Evolutionary conservation across 345 rosid genomes (phyloP).

Genomic region (Ceriops decandra): DNA sequence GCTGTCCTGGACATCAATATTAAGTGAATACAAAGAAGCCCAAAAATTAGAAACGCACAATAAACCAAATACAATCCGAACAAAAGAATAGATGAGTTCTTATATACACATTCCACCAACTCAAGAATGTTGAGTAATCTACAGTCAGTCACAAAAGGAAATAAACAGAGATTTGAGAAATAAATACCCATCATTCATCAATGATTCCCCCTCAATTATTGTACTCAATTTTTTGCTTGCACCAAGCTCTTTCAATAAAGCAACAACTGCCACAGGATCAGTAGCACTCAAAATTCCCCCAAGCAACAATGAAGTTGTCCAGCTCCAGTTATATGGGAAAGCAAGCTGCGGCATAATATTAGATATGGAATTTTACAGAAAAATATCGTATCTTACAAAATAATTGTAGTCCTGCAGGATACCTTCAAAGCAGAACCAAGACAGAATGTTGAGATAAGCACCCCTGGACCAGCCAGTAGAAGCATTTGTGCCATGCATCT

Average conservation of each 20-base stretch:
- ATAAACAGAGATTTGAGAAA: background rate
- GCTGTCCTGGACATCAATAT: constrained; percentile 62
- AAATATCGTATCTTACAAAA: background rate
- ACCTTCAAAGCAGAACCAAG: constrained; percentile 83
- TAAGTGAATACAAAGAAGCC: constrained; percentile 13
- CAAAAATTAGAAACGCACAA: constrained; percentile 11
- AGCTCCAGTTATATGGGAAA: constrained; percentile 88
- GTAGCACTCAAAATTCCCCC: constrained; percentile 98
- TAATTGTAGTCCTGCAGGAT: constrained; percentile 7
- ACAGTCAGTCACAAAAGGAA: background rate
- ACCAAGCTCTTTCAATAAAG: constrained; percentile 90
- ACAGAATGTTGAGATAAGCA: constrained; percentile 72
- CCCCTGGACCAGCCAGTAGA: constrained; percentile 97
- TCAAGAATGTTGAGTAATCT: constrained; percentile 7
- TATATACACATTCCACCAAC: background rate
- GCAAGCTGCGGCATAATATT: constrained; percentile 47
- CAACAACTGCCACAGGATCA: constrained; percentile 98
- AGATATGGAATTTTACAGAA: constrained; percentile 5
- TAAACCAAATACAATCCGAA: constrained; percentile 1
- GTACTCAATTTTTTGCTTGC: constrained; percentile 95
- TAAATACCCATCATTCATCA: constrained; percentile 96
- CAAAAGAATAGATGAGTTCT: background rate
- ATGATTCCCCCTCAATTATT: constrained; percentile 92
- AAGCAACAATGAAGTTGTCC: constrained; percentile 88
- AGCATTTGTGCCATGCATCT: constrained; percentile 81